Conservation (phyloP, 306 rosid genomes). For the Citrullus colocynthis region DNA sequence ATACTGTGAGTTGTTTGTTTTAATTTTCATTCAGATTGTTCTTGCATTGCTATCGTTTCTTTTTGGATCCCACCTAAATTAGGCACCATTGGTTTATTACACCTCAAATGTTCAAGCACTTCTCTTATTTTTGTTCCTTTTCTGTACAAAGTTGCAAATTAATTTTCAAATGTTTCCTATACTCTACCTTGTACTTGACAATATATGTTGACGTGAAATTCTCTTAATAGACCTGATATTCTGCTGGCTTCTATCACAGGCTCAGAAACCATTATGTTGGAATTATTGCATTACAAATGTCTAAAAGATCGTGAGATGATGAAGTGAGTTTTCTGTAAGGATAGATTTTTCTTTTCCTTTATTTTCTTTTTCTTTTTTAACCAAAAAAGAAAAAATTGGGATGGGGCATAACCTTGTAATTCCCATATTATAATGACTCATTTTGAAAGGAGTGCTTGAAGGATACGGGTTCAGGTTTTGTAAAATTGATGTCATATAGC, state of each 20-base stretch:
- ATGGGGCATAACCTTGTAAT: background rate
- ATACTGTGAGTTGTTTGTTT: background rate
- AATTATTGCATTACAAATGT: background rate
- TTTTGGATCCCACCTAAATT: background rate
- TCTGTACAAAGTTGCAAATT: background rate
- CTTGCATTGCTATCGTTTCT: background rate
- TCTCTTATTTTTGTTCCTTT: background rate
- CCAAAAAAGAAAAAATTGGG: background rate
- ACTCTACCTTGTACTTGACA: background rate
- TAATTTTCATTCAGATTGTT: background rate
- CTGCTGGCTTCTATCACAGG: background rate
- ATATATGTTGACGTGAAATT: background rate
- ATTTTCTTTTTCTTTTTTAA: too few relatives aligned
- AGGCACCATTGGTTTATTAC: background rate
- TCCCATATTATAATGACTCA: background rate
- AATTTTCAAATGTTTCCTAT: background rate
- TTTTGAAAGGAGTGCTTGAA: background rate
- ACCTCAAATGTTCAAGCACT: background rate
- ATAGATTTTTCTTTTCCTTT: background rate
- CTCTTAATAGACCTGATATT: background rate
- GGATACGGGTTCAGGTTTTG: background rate
- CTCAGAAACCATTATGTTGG: background rate
- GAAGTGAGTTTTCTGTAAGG: constrained; percentile 5
- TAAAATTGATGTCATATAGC: background rate
- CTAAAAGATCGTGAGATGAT: background rate